Percentiles rank a stretch among this genome's conserved stretches.
Evolutionary conservation across 257 asterid genomes (phyloP).

Genomic region (Solanum sparsipilum): DNA sequence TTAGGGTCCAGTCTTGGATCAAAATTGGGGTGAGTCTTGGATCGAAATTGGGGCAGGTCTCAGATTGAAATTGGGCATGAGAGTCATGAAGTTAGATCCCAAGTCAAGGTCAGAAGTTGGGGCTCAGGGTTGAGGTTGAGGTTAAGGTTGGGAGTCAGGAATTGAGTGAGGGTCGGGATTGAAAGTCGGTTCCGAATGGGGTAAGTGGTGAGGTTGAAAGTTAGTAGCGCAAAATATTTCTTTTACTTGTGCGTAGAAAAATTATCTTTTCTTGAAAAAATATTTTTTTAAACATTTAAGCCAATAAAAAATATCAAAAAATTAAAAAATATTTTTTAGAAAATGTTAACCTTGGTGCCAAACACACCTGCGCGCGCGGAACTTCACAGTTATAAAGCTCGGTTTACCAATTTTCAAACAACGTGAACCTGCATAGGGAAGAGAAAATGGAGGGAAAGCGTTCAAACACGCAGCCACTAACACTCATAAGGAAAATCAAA

Average conservation of each 20-base stretch:
- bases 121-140: background rate
- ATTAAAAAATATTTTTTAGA: background rate
- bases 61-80: no score
- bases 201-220: background rate
- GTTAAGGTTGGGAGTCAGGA: background rate
- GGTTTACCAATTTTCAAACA: background rate
- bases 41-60: background rate
- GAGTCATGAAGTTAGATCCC: background rate
- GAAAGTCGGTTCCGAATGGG: background rate
- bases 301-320: background rate
- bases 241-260: background rate
- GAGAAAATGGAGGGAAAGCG: slow-evolving; percentile 48
- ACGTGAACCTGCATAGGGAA: background rate
- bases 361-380: background rate
- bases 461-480: slow-evolving; percentile 16
- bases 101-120: background rate
- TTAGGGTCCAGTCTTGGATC: background rate
- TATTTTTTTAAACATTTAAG: background rate
- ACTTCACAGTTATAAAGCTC: background rate
- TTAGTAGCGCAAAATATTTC: background rate
- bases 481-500: slow-evolving; percentile 39
- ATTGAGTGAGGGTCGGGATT: background rate
- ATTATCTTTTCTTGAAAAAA: no score
- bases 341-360: background rate
- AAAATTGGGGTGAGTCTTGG: background rate